phyloP scores from a whole-genome alignment of 352 stramenopile genomes.

The Globisporangium iwayamae region DNA sequence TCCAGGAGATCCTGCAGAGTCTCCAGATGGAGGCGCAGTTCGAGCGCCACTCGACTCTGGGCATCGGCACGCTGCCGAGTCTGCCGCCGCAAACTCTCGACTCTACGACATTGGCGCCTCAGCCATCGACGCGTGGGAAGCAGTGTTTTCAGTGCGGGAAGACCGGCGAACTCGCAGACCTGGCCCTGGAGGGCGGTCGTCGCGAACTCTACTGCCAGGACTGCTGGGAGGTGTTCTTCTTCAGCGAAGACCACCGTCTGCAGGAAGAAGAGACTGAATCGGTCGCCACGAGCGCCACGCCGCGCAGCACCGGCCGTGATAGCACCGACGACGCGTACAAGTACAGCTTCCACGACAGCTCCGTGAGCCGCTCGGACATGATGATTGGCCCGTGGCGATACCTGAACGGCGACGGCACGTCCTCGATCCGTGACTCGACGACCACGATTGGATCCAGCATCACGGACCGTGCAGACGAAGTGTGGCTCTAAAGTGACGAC shows the following conservation, averaged over 20 bases:
- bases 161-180: slow-evolving; percentile 46
- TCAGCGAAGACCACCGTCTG: slow-evolving; percentile 38
- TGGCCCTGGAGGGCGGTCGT: slow-evolving; percentile 39
- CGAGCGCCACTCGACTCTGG: slow-evolving; percentile 66
- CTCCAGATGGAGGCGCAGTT: slow-evolving; percentile 81
- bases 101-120: slow-evolving; percentile 7
- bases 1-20: slow-evolving; percentile 72
- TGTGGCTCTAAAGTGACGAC: slow-evolving; percentile 21
- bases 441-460: slow-evolving; percentile 47
- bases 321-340: slow-evolving; percentile 42
- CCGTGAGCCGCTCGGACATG: slow-evolving; percentile 46
- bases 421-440: slow-evolving; percentile 57
- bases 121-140: slow-evolving; percentile 23
- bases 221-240: slow-evolving; percentile 77
- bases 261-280: slow-evolving; percentile 24
- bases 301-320: slow-evolving; percentile 12
- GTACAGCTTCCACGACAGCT: slow-evolving; percentile 80
- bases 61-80: slow-evolving; percentile 35
- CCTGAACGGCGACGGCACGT: slow-evolving; percentile 38
- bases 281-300: slow-evolving; percentile 10
- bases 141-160: slow-evolving; percentile 57
- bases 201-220: slow-evolving; percentile 66
- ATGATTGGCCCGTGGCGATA: slow-evolving; percentile 57
- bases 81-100: slow-evolving; percentile 7
- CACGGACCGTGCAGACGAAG: slow-evolving; percentile 30